These are phyloP conservation scores for Pestalotiopsis sp. DNA, from an alignment of 2,329 filamentous ascomycete species.

Conservation along the genomic window DNA sequence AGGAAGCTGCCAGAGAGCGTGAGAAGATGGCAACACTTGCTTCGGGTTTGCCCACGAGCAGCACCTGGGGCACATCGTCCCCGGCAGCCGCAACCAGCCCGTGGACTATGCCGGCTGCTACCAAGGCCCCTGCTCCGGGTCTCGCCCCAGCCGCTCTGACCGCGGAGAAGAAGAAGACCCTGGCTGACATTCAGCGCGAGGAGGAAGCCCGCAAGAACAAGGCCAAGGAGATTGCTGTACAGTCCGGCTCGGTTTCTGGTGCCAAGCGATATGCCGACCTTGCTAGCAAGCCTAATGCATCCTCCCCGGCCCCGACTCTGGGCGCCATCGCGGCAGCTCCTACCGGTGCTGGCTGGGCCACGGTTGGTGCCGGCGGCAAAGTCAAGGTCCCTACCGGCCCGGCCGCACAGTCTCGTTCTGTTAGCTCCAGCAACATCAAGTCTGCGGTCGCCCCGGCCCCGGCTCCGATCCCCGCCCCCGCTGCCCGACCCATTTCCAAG, in stretches of 20 bases:
- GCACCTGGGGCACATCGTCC: conserved; percentile 85
- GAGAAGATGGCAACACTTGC: conserved; percentile 64
- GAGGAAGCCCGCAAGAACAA: conserved; percentile 89
- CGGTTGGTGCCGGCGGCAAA: conserved; percentile 92
- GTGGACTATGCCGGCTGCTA: conserved; percentile 66
- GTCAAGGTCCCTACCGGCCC: conserved; percentile 73
- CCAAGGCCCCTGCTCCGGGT: conserved; percentile 39
- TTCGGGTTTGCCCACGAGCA: conserved; percentile 81
- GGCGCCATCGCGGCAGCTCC: conserved; percentile 40
- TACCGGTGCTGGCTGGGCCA: conserved; percentile 75
- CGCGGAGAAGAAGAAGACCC: conserved; percentile 74
- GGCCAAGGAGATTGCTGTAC: conserved; percentile 53
- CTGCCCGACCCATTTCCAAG: conserved; percentile 54
- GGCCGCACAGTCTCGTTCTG: conserved; percentile 48
- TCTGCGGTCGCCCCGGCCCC: conserved; percentile 34
- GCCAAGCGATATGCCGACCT: conserved; percentile 92
- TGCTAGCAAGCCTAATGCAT: conserved; percentile 70
- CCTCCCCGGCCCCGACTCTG: conserved; percentile 37
- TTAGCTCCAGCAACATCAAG: conserved; percentile 47
- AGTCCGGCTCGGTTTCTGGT: conserved; percentile 48
- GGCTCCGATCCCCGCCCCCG: conserved; percentile 37
- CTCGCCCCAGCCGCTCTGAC: conserved; percentile 35
- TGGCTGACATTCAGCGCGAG: conserved; percentile 95
- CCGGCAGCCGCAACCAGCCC: conserved; percentile 63
- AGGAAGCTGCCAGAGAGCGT: conserved; percentile 69